Percentiles rank a stretch among this genome's conserved stretches.
Conservation (phyloP, 2,329 filamentous ascomycete genomes). For the Biscogniauxia sp. region DNA sequence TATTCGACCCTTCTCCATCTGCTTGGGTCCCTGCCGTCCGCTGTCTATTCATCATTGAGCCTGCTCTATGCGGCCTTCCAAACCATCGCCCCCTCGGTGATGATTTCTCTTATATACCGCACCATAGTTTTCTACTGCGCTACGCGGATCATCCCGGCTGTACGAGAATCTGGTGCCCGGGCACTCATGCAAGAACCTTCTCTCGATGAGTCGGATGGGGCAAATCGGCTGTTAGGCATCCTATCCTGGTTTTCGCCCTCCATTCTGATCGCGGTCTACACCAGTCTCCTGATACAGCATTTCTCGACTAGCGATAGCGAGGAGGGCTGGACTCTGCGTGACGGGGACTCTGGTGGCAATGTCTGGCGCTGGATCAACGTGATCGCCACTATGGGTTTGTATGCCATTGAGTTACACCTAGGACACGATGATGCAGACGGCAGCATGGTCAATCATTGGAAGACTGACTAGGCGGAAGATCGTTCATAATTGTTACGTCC, state of each 20-base stretch:
- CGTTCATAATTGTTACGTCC: not conserved
- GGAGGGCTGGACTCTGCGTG: conserved; percentile 80
- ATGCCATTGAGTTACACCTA: conserved; percentile 86
- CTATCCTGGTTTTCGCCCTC: conserved; percentile 93
- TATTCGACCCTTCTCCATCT: conserved; percentile 89
- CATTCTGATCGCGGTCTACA: conserved; percentile 94
- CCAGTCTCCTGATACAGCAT: conserved; percentile 90
- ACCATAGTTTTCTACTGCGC: conserved; percentile 94
- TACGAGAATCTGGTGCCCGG: conserved; percentile 80
- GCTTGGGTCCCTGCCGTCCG: conserved; percentile 77
- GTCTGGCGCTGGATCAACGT: conserved; percentile 94
- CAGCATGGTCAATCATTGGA: conserved; percentile 79
- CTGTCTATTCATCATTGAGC: conserved; percentile 77
- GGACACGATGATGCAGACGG: conserved; percentile 78
- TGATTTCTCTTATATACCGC: conserved; percentile 91
- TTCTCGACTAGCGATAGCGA: conserved; percentile 75
- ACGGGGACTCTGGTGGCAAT: conserved; percentile 79
- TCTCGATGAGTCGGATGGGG: conserved; percentile 80
- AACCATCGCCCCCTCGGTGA: conserved; percentile 91
- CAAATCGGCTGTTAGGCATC: conserved; percentile 75
- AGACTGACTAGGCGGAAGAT: conserved; percentile 63
- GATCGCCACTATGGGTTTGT: conserved; percentile 82
- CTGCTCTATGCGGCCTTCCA: conserved; percentile 90
- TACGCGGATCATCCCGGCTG: conserved; percentile 90
- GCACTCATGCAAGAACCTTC: conserved; percentile 81